Conservation (phyloP, 306 rosid species). For the Trifolium subterraneum region DNA sequence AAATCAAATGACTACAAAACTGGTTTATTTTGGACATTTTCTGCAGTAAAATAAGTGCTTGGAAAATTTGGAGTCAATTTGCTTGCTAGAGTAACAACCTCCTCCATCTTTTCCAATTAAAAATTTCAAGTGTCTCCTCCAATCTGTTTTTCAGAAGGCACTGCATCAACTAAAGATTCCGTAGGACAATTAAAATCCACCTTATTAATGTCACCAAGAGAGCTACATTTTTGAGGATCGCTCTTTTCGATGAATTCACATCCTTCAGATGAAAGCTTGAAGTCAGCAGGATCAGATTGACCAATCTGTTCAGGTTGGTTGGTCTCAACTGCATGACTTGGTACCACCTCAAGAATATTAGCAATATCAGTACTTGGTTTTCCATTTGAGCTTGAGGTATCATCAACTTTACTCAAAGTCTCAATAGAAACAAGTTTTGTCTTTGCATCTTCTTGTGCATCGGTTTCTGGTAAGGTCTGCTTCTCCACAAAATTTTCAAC, state of each 20-base stretch:
- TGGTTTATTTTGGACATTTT: slow-evolving; percentile 34
- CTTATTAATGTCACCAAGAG: slow-evolving; percentile 38
- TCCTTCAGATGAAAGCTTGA: slow-evolving; percentile 31
- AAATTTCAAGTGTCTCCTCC: slow-evolving; percentile 31
- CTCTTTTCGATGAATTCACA: slow-evolving; percentile 30
- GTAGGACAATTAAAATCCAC: slow-evolving; percentile 42
- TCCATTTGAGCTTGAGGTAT: slow-evolving; percentile 9
- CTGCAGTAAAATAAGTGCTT: slow-evolving; percentile 11
- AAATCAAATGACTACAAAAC: slow-evolving; percentile 14
- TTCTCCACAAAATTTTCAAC: slow-evolving; percentile 42
- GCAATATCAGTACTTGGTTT: slow-evolving; percentile 19
- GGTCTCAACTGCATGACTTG: slow-evolving; percentile 6
- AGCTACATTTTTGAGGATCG: slow-evolving; percentile 39
- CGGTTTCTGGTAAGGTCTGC: slow-evolving; percentile 31
- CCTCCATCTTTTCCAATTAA: neutral
- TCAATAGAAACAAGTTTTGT: slow-evolving; percentile 22
- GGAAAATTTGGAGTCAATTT: too few species aligned
- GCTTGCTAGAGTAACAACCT: too few species aligned
- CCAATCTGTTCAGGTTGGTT: slow-evolving; percentile 31
- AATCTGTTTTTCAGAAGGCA: slow-evolving; percentile 20
- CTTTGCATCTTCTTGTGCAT: slow-evolving; percentile 25
- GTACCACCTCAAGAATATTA: slow-evolving; percentile 12
- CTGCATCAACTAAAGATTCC: slow-evolving; percentile 38
- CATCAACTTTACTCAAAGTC: slow-evolving; percentile 26
- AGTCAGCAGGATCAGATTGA: slow-evolving; percentile 28